These are phyloP conservation scores for Leptographium procerum DNA, from an alignment of 2,329 filamentous ascomycete genomes.

Conservation along the genomic window DNA sequence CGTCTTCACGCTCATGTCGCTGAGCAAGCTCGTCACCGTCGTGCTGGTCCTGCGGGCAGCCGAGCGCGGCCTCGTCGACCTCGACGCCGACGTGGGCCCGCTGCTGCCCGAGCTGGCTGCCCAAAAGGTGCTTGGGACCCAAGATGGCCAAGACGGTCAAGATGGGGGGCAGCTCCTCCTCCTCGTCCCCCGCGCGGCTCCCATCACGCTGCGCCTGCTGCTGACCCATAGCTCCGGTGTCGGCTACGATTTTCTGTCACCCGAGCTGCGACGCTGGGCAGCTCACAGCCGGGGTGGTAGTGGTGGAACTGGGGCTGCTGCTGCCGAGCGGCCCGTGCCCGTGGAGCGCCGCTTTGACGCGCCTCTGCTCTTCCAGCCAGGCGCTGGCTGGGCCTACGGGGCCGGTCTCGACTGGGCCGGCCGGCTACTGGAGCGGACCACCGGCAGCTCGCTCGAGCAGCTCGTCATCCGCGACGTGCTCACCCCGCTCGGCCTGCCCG, in stretches of 20 bases:
- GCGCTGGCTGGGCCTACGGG: constrained; percentile 13
- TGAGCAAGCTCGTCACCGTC: constrained; percentile 32
- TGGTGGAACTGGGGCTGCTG: not conserved
- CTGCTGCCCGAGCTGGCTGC: constrained; percentile 13
- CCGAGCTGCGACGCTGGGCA: constrained; percentile 5
- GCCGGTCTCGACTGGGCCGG: constrained; percentile 12
- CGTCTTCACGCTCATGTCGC: constrained; percentile 23
- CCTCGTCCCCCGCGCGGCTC: not conserved
- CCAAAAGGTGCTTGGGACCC: constrained; percentile 8
- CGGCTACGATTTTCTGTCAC: constrained; percentile 11
- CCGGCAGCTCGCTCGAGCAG: constrained; percentile 6
- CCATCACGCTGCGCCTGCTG: constrained; percentile 12
- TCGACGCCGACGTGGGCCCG: constrained; percentile 32
- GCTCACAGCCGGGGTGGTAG: not conserved
- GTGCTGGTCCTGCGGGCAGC: constrained; percentile 35
- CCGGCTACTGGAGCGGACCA: constrained; percentile 9
- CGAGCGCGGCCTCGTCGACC: constrained; percentile 29
- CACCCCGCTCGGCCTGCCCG: constrained; percentile 10
- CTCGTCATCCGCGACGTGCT: constrained; percentile 9
- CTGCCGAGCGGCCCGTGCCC: not conserved
- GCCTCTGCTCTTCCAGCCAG: constrained; percentile 12
- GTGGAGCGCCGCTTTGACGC: constrained; percentile 8
- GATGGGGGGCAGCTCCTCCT: no score
- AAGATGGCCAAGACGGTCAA: not conserved
- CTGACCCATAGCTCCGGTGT: constrained; percentile 10